Base-by-base conservation (phyloP, 176 grass and related monocot genomes). In the Cenchrus purpureus region DNA sequence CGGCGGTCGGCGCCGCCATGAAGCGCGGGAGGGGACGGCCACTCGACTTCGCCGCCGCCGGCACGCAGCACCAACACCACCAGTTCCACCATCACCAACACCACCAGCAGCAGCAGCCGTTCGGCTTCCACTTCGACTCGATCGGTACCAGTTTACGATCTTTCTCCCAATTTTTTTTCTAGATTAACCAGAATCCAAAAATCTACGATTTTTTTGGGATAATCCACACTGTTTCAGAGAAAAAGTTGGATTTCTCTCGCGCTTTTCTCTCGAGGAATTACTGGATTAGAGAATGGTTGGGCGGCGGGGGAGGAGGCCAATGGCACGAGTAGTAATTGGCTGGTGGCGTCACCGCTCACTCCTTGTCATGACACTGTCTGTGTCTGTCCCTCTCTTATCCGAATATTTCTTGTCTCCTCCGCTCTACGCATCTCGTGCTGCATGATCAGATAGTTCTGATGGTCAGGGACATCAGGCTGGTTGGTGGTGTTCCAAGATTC, bases 1-100 rank as follows among this genome's bases (percentile, higher is more conserved):
- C 97, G 31, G 91, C 90, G 28, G 97, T 99, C 0, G 97, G 97
- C 58, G 86, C 97, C 69, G 91, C 88, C 72, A 96, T 99, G 91
- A 99, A 96, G 84, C 87, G 94, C 55, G 91, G 97, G 54, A 94
- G 93, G 86, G 97, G 91, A 8, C 78, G 91, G 49, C 86, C 90
- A 13, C 66, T 88, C 59, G 91, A 90, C 57, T 88, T 98, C 57
- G 78, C 90, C 65, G 73, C 62, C 34, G 81, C 58, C 48, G 63
- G 53, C 85, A 90, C 84, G 75, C 81, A 62, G 8, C 43, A 79
- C 28, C 68, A 89, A 2, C 69, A 62, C 52, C 73, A 89, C 1
- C 43, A 68, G 0, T 15, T 51, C 14, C 78, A 80, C 0, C 56
- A 50, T 0, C 74, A 66, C 1, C 68, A 89, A 1, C 69, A 62